Conservation (phyloP, 306 rosid genomes). For the Sicyos edulis region DNA sequence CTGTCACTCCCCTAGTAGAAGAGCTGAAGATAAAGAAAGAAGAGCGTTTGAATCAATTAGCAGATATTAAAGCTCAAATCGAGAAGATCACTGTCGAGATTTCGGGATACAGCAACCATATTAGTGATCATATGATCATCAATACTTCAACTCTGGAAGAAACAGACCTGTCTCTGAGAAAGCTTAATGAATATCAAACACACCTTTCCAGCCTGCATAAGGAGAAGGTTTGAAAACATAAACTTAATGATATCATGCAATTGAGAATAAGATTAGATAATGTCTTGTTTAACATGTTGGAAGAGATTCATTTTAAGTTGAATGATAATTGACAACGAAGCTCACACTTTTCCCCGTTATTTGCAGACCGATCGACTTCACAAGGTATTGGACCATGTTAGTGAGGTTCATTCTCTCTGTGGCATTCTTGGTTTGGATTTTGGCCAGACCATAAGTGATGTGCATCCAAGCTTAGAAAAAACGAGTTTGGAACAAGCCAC, state of each 20-base stretch:
- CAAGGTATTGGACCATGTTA: constrained; percentile 74
- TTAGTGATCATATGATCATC: constrained; percentile 28
- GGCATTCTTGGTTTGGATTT: constrained; percentile 85
- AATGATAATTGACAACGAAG: neutral
- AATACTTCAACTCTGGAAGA: constrained; percentile 41
- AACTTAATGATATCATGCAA: constrained; percentile 14
- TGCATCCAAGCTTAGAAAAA: constrained; percentile 84
- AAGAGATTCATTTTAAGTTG: neutral
- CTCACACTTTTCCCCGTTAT: neutral
- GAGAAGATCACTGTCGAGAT: constrained; percentile 88
- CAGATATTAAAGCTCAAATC: constrained; percentile 59
- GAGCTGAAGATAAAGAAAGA: constrained; percentile 67
- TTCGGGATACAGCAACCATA: constrained; percentile 44
- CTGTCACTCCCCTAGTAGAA: constrained; percentile 75
- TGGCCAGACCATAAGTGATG: constrained; percentile 69
- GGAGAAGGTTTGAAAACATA: constrained; percentile 59
- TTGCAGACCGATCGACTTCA: constrained; percentile 84
- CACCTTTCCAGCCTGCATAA: constrained; percentile 72
- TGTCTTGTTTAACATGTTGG: no score
- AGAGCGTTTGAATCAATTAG: constrained; percentile 74
- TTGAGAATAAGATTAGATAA: no score
- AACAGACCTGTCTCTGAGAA: constrained; percentile 73
- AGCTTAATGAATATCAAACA: constrained; percentile 72
- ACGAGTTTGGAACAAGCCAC: constrained; percentile 64
- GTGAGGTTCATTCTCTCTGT: constrained; percentile 86